Percentiles rank a stretch among this genome's conserved stretches.
Evolutionary conservation across 169 alveolate species (phyloP).

Genomic region (Babesia ovis): DNA sequence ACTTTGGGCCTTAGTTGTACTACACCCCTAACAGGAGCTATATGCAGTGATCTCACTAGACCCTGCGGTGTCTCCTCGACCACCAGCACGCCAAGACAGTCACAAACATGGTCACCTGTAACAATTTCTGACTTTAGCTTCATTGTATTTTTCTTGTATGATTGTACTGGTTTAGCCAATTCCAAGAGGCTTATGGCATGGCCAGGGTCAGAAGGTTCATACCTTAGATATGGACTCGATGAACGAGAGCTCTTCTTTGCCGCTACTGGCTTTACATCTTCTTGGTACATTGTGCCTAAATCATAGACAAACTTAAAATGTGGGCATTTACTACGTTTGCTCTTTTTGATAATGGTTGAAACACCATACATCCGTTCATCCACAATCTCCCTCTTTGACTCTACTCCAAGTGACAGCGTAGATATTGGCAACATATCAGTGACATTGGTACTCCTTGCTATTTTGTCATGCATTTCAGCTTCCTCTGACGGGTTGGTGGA

Average conservation of each 20-base stretch:
- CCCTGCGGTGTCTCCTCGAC: conserved; percentile 52
- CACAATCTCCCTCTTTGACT: conserved; percentile 18
- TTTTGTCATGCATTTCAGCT: conserved; percentile 8
- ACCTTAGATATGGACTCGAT: conserved; percentile 19
- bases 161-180: conserved; percentile 9
- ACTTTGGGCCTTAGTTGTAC: conserved; percentile 60
- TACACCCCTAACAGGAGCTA: conserved; percentile 51
- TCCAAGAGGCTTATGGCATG: conserved; percentile 24
- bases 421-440: conserved; percentile 40
- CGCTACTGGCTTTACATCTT: conserved; percentile 11
- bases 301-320: conserved; percentile 42
- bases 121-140: conserved; percentile 50
- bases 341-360: conserved; percentile 30
- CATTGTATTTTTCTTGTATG: conserved; percentile 20
- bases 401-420: conserved; percentile 38
- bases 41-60: conserved; percentile 32
- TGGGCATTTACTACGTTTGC: conserved; percentile 50
- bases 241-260: conserved; percentile 23
- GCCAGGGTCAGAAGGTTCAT: conserved; percentile 33
- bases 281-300: conserved; percentile 40
- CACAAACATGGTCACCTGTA: conserved; percentile 60
- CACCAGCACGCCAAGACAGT: conserved; percentile 58
- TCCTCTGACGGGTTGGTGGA: not conserved
- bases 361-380: conserved; percentile 34
- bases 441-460: conserved; percentile 42